phyloP scores from a whole-genome alignment of 2,329 filamentous ascomycete genomes.

The Decorospora gaudefroyi region DNA sequence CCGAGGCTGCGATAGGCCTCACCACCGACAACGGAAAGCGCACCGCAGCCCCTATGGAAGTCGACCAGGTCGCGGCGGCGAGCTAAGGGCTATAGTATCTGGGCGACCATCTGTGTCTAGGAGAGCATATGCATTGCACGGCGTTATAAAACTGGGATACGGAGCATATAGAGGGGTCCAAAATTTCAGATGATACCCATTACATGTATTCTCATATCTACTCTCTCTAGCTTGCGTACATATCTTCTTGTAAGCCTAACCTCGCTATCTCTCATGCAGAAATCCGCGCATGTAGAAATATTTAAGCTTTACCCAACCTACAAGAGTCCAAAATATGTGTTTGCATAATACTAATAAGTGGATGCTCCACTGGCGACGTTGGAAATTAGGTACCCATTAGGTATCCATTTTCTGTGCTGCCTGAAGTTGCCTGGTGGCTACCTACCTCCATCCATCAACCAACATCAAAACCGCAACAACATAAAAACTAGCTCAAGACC shows the following conservation, averaged over 20 bases:
- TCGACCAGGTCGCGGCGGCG: slow-evolving; percentile 34
- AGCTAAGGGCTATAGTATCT: neutral
- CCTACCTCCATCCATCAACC: slow-evolving; percentile 29
- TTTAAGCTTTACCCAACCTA: too few species aligned
- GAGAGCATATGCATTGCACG: slow-evolving; percentile 36
- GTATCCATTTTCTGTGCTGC: slow-evolving; percentile 33
- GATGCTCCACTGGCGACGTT: slow-evolving; percentile 1
- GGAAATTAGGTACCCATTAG: slow-evolving; percentile 20
- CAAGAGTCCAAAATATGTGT: too few species aligned
- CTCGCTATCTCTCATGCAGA: neutral
- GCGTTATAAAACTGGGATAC: slow-evolving; percentile 35
- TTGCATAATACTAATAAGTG: too few species aligned
- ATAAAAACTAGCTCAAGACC: slow-evolving; percentile 22
- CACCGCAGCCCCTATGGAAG: slow-evolving; percentile 41
- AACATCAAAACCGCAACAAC: slow-evolving; percentile 27
- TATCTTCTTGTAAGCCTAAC: neutral
- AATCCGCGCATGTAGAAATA: too few species aligned
- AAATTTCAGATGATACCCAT: slow-evolving; percentile 44
- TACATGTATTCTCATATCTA: slow-evolving; percentile 17
- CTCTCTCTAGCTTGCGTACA: neutral
- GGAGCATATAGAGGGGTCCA: slow-evolving; percentile 31
- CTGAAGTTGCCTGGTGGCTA: slow-evolving; percentile 44
- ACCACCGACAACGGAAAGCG: slow-evolving; percentile 68
- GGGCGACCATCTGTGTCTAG: neutral
- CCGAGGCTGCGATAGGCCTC: slow-evolving; percentile 77